Base-by-base conservation (phyloP, 1,284 basidiomycete species). In the Golubevia sp. region DNA sequence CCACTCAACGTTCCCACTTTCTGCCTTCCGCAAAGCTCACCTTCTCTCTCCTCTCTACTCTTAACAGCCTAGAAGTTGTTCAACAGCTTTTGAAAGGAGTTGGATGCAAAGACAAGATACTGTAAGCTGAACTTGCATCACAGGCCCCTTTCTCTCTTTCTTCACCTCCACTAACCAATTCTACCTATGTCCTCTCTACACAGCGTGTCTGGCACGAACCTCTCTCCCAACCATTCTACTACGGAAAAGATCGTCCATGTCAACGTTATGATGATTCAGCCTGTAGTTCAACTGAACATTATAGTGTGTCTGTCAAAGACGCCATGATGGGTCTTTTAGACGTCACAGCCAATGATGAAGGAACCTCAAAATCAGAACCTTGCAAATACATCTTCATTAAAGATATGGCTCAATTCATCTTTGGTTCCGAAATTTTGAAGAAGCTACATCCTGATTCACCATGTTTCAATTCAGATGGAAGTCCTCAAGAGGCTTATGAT, bases 381-480 rank as follows among this genome's bases (percentile, higher is more conserved):
- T 68, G 64, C 62, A 70, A 70, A 57, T 78, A 74, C 58, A 52
- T 79, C 48, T 79, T 79, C 59, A 70, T 78, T 63, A 79, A 67
- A 59, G 77, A 79, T 51, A 79, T 79, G 77, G 77, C 76, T 30
- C 77, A 76, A 54, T 79, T 74, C 56, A 63, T 77, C 51, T 75
- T 79, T 66, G 58, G 68, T 11, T 66, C 65, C 55, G 60, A 64
- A 3, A 25, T 65, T n/a, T 62, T 79, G 15, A 62, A 66, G 26
- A 66, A 64, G 52, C 66, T 79, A 25, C 76, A 79, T 54, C 70
- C 71, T 1, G 56, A 68, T 21, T 79, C 77, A 21, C 68, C 67
- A 24, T 68, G 74, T 7, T 79, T 74, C 63, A 71, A 68, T n/a
- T 61, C 62, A 13, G 57, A 64, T 2, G 25, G 21, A 24, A 15